Percentiles rank a stretch among this genome's conserved stretches.
Evolutionary conservation across 2,329 filamentous ascomycete species (phyloP).

Genomic region (Sordariomycetes sp.): DNA sequence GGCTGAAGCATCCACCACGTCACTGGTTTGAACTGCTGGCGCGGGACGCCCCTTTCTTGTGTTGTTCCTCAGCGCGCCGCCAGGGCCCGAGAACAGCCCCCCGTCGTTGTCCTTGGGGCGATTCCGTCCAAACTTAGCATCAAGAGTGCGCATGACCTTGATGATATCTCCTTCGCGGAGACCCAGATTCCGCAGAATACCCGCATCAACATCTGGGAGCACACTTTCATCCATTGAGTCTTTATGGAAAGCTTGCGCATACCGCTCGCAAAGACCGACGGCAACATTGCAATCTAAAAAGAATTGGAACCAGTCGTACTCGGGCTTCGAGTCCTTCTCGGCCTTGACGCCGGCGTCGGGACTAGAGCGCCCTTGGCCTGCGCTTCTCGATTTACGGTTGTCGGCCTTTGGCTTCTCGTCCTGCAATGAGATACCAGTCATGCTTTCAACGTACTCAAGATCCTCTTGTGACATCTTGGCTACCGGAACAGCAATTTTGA

Average conservation of each 20-base stretch:
- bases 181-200: conserved; percentile 77
- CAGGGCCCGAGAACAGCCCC: conserved; percentile 85
- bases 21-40: conserved; percentile 75
- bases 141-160: conserved; percentile 83
- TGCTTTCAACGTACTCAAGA: conserved; percentile 84
- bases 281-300: conserved; percentile 89
- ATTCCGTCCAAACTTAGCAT: conserved; percentile 66
- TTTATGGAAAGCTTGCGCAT: conserved; percentile 77
- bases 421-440: conserved; percentile 81
- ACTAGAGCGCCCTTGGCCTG: conserved; percentile 7
- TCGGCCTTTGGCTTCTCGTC: conserved; percentile 91
- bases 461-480: conserved; percentile 94
- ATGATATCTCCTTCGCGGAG: conserved; percentile 94
- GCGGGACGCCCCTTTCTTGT: conserved; percentile 85
- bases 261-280: conserved; percentile 87
- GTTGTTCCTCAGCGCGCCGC: conserved; percentile 87
- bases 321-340: conserved; percentile 51
- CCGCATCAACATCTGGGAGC: conserved; percentile 78
- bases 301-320: conserved; percentile 99
- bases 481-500: conserved; percentile 95
- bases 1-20: conserved; percentile 79
- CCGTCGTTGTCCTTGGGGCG: conserved; percentile 49
- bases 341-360: conserved; percentile 51
- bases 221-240: conserved; percentile 97
- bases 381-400: conserved; percentile 50